Base-by-base conservation (phyloP, 2,329 filamentous ascomycete genomes). In the Phaeosphaeria sp. region DNA sequence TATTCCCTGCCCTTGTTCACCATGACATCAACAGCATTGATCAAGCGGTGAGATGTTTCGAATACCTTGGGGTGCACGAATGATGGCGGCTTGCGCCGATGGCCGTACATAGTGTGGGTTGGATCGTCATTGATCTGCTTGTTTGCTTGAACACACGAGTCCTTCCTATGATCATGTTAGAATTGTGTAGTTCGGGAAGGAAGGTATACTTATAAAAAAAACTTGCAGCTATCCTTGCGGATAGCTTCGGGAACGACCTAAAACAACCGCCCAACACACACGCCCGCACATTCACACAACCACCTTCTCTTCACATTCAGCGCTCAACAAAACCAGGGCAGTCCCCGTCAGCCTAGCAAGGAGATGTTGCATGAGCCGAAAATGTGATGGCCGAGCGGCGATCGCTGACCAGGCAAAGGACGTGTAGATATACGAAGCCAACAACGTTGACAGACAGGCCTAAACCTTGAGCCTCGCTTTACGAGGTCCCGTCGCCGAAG, bases 391-490 rank as follows among this genome's bases (percentile, higher is more conserved):
- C n/a, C 25, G 39, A 24, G 50, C 24, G 18, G 15, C n/a, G 46
- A 27, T 30, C 20, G 17, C 40, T 24, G 25, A n/a, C 15, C 18
- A 44, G 18, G 18, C 17, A 6, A 21, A 15, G 24, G 18, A 20
- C 15, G 24, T 17, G 17, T 24, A n/a, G 40, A 39, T 6, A 17
- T 17, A 20, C 25, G 49, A 53, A 61, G 59, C 62, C 60, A 54
- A 45, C 59, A 49, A 60, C 60, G 43, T 62, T 48, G 54, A 68
- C 66, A 60, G 75, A 77, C 74, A 78, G 74, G 75, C 62, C 76
- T 68, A 75, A 63, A 67, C 76, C 74, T 77, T 77, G 75, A 77
- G 67, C 70, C 74, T 76, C 75, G 75, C 74, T 74, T 73, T 67
- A 59, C 73, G 74, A 74, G 77, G 73, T 76, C 75, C 75, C 67